Base-by-base conservation (phyloP, 768 basidiomycete genomes). In the Suillus decipiens region DNA sequence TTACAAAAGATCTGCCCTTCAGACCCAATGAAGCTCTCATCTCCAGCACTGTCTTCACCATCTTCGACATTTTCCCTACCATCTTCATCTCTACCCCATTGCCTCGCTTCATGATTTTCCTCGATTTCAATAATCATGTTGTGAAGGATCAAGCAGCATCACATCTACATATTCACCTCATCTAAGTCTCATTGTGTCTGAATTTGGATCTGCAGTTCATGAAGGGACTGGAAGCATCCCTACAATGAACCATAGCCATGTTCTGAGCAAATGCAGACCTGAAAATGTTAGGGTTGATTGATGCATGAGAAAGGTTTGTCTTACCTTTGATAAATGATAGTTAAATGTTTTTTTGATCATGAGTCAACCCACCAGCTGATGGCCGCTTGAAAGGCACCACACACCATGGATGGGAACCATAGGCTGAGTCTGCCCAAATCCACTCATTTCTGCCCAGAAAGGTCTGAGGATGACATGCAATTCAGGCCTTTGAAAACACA, bases 351-450 rank as follows among this genome's bases (percentile, higher is more conserved):
- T n/a, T n/a, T n/a, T n/a, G n/a, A n/a, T n/a, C n/a, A n/a, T n/a
- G n/a, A n/a, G n/a, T n/a, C n/a, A n/a, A n/a, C n/a, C n/a, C n/a
- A n/a, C n/a, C n/a, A n/a, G n/a, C n/a, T n/a, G n/a, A n/a, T n/a
- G n/a, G n/a, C n/a, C n/a, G n/a, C n/a, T n/a, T n/a, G n/a, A n/a
- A n/a, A n/a, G n/a, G n/a, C n/a, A n/a, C n/a, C n/a, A n/a, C n/a
- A n/a, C n/a, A n/a, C n/a, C n/a, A n/a, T n/a, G n/a, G n/a, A n/a
- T 64, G 53, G 9, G 42, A 63, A 2, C 7, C 14, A 61, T 70
- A 68, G 39, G 67, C 69, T 43, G 47, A 57, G 37, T 72, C 67
- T 24, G 63, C 65, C 70, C 68, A 71, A 24, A 68, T 17, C 63
- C 67, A 71, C 37, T 70, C 67, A 41, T 53, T 28, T 17, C 19